phyloP scores from a whole-genome alignment of 2,329 filamentous ascomycete species.

The Pestalotiopsis fici region DNA sequence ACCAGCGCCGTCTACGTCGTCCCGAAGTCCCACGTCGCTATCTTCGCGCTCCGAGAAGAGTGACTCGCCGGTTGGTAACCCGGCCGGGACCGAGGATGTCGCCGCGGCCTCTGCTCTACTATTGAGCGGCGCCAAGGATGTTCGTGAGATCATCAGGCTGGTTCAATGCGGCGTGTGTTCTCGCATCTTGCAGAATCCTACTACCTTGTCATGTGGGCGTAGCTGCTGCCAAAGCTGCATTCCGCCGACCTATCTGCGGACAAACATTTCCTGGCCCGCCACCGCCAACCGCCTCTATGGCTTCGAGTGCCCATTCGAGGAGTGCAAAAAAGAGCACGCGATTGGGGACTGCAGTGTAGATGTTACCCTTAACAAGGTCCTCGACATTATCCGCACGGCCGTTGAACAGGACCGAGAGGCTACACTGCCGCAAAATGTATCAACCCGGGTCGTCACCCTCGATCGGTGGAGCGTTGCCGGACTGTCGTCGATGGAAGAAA shows the following conservation, averaged over 20 bases:
- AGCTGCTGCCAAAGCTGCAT: constrained; percentile 76
- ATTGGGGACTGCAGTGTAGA: constrained; percentile 76
- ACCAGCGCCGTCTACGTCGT: constrained; percentile 18
- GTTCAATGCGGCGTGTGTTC: constrained; percentile 80
- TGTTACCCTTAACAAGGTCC: constrained; percentile 73
- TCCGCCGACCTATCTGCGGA: constrained; percentile 63
- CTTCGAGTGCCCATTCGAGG: constrained; percentile 71
- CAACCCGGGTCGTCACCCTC: constrained; percentile 37
- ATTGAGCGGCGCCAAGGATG: constrained; percentile 53
- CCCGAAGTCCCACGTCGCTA: constrained; percentile 16
- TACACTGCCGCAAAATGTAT: constrained; percentile 34
- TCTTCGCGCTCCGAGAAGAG: constrained; percentile 18
- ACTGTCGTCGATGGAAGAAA: constrained; percentile 38
- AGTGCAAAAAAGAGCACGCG: constrained; percentile 72
- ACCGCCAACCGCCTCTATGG: constrained; percentile 66
- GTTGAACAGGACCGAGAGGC: constrained; percentile 42
- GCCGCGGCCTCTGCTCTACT: constrained; percentile 20
- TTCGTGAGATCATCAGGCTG: constrained; percentile 68
- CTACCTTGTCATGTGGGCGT: constrained; percentile 80
- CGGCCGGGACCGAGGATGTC: constrained; percentile 18
- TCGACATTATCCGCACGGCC: constrained; percentile 58
- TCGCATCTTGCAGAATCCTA: constrained; percentile 64
- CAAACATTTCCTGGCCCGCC: constrained; percentile 77
- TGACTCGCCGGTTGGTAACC: constrained; percentile 15
- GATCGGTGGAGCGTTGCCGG: constrained; percentile 43